These are phyloP conservation scores for Boletus barrowsii DNA, from an alignment of 768 basidiomycete species.

Conservation along the genomic window DNA sequence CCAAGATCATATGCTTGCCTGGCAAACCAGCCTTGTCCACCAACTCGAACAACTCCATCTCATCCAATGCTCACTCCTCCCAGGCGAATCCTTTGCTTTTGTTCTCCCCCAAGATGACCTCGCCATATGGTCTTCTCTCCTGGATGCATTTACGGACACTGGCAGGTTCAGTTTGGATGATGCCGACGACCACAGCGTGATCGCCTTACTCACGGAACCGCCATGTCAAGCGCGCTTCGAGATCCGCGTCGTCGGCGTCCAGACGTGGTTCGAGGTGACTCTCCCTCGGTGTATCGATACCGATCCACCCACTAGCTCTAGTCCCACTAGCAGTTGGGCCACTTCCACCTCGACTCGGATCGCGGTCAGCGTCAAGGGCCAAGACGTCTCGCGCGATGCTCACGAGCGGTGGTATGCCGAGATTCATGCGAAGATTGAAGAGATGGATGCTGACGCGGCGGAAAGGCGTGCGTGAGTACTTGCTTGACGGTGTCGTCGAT, in stretches of 20 bases:
- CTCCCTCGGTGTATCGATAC: conserved; percentile 18
- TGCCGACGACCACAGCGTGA: neutral
- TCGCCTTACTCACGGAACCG: conserved; percentile 4
- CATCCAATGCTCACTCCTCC: conserved; percentile 60
- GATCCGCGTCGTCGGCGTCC: conserved; percentile 29
- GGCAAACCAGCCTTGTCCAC: conserved; percentile 4
- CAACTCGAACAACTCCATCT: conserved; percentile 56
- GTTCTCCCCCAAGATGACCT: conserved; percentile 34
- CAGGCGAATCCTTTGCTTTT: conserved; percentile 52
- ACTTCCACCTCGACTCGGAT: conserved; percentile 15
- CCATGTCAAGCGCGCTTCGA: conserved; percentile 34
- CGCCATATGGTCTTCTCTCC: conserved; percentile 28
- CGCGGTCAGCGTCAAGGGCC: conserved; percentile 41
- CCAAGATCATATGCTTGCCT: neutral
- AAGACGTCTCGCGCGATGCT: conserved; percentile 41
- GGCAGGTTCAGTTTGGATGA: neutral
- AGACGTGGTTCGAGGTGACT: conserved; percentile 37
- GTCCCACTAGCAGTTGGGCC: neutral
- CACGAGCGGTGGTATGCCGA: conserved; percentile 49
- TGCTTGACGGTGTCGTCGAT: neutral
- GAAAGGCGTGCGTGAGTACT: conserved; percentile 25
- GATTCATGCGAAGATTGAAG: conserved; percentile 37
- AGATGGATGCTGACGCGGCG: conserved; percentile 21
- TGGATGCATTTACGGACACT: conserved; percentile 12
- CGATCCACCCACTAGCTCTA: neutral